Percentiles rank a stretch among this genome's conserved stretches.
Evolutionary conservation across 192 early-diverging fungal genomes (phyloP).

Genomic region (Backusella macrospora): DNA sequence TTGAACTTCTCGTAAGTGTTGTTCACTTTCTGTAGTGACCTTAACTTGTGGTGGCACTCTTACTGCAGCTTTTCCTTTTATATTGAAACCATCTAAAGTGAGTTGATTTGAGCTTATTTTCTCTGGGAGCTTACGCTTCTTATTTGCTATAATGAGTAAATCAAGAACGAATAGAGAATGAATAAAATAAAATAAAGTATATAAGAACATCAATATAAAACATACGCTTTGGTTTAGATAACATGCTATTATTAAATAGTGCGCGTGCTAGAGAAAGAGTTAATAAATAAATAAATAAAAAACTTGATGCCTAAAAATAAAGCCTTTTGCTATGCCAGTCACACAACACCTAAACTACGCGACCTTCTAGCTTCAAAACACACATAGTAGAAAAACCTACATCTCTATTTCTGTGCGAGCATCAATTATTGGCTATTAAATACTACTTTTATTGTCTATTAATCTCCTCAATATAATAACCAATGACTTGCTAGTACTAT

Average conservation of each 20-base stretch:
- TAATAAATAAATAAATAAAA: neutral
- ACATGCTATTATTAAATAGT: neutral
- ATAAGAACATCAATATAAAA: neutral
- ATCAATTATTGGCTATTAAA: too few relatives aligned
- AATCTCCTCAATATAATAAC: too few relatives aligned
- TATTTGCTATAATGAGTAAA: neutral
- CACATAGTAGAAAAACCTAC: too few relatives aligned
- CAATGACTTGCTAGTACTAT: too few relatives aligned
- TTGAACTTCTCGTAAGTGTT: neutral
- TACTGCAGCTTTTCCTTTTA: neutral
- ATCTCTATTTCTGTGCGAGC: too few relatives aligned
- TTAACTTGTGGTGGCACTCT: neutral
- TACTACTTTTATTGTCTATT: too few relatives aligned
- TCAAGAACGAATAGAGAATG: neutral
- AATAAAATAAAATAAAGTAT: neutral
- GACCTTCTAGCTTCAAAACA: too few relatives aligned
- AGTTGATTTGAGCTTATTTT: neutral
- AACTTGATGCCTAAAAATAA: neutral
- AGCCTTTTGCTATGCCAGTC: neutral
- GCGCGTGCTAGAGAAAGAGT: neutral
- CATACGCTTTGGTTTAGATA: neutral
- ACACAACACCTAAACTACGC: neutral
- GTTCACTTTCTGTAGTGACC: too few relatives aligned
- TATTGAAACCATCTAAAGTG: neutral
- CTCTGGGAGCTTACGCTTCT: constrained; percentile 3